Evolutionary conservation across 2,329 filamentous ascomycete species (phyloP).

Genomic region (Sporothrix protearum): DNA sequence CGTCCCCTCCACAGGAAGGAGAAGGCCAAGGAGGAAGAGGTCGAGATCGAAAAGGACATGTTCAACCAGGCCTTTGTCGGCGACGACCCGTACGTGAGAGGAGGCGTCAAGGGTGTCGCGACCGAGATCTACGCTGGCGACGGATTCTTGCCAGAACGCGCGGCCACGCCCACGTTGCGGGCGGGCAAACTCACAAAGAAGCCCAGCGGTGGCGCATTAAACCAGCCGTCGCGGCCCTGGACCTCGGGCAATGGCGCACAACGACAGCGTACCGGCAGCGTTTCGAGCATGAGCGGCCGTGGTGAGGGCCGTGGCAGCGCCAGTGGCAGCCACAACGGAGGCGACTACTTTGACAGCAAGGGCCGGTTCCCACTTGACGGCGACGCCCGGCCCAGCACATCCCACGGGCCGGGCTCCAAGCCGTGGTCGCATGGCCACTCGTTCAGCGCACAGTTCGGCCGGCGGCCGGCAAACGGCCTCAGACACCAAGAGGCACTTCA

Average conservation of each 20-base stretch:
- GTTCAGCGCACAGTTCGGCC: slow-evolving; percentile 45
- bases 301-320: not conserved
- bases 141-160: slow-evolving; percentile 31
- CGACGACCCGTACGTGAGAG: slow-evolving; percentile 39
- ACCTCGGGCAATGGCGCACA: slow-evolving; percentile 14
- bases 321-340: not conserved
- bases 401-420: slow-evolving; percentile 38
- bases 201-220: slow-evolving; percentile 42
- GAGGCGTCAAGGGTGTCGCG: slow-evolving; percentile 26
- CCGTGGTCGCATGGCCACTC: slow-evolving; percentile 43
- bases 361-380: slow-evolving; percentile 31
- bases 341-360: not conserved
- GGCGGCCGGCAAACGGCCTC: slow-evolving; percentile 27
- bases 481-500: not conserved
- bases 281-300: not conserved
- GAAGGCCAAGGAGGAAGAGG: slow-evolving; percentile 23
- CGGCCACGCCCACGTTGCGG: slow-evolving; percentile 35
- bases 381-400: slow-evolving; percentile 33
- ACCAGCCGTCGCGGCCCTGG: slow-evolving; percentile 36
- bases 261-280: not conserved
- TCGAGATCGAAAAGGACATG: slow-evolving; percentile 33
- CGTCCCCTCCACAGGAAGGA: slow-evolving; percentile 36
- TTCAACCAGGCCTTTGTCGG: slow-evolving; percentile 37
- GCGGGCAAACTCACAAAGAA: not conserved
- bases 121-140: slow-evolving; percentile 25